Evolutionary conservation across 768 basidiomycete species (phyloP), one percentile per base, ranked within the genome.

Genomic region (Dioszegia crocea): DNA sequence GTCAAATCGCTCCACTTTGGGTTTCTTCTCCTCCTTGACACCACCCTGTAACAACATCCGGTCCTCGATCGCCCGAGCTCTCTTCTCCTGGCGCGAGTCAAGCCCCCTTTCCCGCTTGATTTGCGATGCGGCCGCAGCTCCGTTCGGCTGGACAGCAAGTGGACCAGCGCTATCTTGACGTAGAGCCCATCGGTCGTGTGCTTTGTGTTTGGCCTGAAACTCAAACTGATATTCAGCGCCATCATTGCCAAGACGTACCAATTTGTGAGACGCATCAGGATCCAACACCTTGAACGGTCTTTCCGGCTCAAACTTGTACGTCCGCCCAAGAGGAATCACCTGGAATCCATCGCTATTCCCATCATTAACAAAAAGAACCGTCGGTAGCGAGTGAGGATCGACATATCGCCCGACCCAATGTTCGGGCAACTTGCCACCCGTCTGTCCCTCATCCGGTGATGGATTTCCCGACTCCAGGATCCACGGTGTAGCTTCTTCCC

Each of bases 371-470:
- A 73, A 60, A 40, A 73, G 56, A 1, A 70, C 71, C 12, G 57
- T 68, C 5, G 71, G 68, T 23, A 68, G 47, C 2, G 60, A 43
- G n/a, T 46, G 48, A 8, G 64, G 56, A 38, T 70, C 68, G 24
- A 60, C 46, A 56, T 70, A 66, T 41, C 67, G 63, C n/a, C 71
- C 71, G 0, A 73, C 69, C 71, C 71, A 73, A 31, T 65, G 56
- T 57, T 73, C 71, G 4, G 66, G 68, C 33, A 56, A 21, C 23
- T 57, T 44, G 8, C 44, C 29, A 3, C 27, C 33, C n/a, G 40
- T 27, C n/a, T 30, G 44, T 19, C 43, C 54, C n/a, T 56, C 41
- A 27, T 44, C 36, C 16, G 26, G 24, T 19, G 17, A 59, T 41
- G 66, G 64, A 33, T 56, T 65, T 11, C 57, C 62, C 23, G 56